Evolutionary conservation across 1,284 basidiomycete genomes (phyloP), one percentile per base, ranked within the genome.

Genomic region (Pseudozyma sp.): DNA sequence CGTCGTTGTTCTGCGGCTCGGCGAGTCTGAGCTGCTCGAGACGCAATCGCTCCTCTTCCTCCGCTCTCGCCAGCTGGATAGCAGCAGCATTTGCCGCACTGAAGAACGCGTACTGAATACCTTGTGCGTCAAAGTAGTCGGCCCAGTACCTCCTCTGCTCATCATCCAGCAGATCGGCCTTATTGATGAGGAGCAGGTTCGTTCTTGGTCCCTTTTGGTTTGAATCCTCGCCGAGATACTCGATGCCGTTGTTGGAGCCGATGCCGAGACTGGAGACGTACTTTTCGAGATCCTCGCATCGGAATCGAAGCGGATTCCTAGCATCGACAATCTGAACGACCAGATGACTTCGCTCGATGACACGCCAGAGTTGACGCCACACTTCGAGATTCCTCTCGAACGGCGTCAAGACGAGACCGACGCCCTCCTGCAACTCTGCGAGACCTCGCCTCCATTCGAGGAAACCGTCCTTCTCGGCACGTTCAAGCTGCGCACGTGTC

Each of bases 41-140:
- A 37, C 81, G 81, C 54, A 87, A 75, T 31, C 89, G 88, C 63
- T 91, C 89, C 64, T 87, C 82, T 35, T 72, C 76, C 44, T 80
- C 81, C 0, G 70, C 76, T 24, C 77, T 55, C 9, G 77, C 80
- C 5, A 72, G 71, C 54, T 96, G 94, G 24, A 93, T 83, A 7
- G 93, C 94, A 9, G 91, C 88, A 13, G 94, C 94, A 85, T 94
- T 92, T 11, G 92, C 89, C 6, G 97, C 97, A 33, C 96, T 99
- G 88, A 97, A 99, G 85, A 99, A 99, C 0, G 94, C 94, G 80
- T 94, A 98, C 65, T 88, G 88, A 50, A 98, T 89, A 7, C 89
- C 89, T 78, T 93, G 88, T 17, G 87, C 82, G 67, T 97, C 94
- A 81, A 99, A 97, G 85, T 97, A 94, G 79, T 95, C 91, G 31